These are phyloP conservation scores for Yamadazyma phyllophila DNA, from an alignment of 805 yeast genomes.

Conservation along the genomic window DNA sequence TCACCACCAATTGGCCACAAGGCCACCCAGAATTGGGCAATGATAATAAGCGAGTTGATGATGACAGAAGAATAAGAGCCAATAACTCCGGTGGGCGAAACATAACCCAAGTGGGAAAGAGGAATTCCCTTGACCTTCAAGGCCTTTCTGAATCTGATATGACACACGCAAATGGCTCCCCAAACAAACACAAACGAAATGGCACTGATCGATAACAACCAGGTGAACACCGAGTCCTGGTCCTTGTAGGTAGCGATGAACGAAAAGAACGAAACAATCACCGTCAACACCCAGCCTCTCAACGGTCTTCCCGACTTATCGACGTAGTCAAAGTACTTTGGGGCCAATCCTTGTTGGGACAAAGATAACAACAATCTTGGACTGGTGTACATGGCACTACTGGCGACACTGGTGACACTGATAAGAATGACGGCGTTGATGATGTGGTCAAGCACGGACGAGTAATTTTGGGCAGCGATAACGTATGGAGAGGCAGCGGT, in stretches of 20 bases:
- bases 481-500: slow-evolving; percentile 43
- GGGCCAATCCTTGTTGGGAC: slow-evolving; percentile 43
- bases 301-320: slow-evolving; percentile 43
- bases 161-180: slow-evolving; percentile 40
- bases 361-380: slow-evolving; percentile 43
- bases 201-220: slow-evolving; percentile 44
- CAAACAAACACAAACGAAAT: slow-evolving; percentile 43
- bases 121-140: slow-evolving; percentile 31
- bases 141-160: slow-evolving; percentile 40
- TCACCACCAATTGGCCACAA: slow-evolving; percentile 35
- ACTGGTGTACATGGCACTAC: slow-evolving; percentile 41
- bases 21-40: slow-evolving; percentile 46
- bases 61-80: slow-evolving; percentile 37
- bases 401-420: slow-evolving; percentile 43
- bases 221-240: slow-evolving; percentile 38
- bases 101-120: slow-evolving; percentile 30
- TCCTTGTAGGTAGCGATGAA: slow-evolving; percentile 42
- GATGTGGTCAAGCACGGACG: slow-evolving; percentile 38
- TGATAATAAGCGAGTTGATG: slow-evolving; percentile 31
- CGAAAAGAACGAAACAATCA: slow-evolving; percentile 36
- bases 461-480: slow-evolving; percentile 40
- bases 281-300: slow-evolving; percentile 32
- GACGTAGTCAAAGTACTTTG: slow-evolving; percentile 36
- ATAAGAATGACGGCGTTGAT: slow-evolving; percentile 41
- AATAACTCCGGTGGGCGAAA: slow-evolving; percentile 38